These are phyloP conservation scores for Aspergillus egyptiacus DNA, from an alignment of 495 filamentous ascomycete species.

Conservation along the genomic window DNA sequence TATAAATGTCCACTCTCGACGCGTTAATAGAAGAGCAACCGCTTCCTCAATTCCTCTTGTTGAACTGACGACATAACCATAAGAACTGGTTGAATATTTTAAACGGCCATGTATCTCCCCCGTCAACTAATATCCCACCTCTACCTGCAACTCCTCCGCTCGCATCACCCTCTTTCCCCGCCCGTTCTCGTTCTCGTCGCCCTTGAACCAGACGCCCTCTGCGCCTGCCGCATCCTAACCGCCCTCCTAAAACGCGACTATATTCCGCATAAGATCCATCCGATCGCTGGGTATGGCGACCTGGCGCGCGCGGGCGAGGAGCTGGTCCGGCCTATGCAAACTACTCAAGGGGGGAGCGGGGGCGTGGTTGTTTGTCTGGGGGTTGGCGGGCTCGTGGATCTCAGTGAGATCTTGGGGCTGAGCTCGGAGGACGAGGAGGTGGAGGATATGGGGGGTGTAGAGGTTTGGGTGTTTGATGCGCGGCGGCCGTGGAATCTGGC, in stretches of 20 bases:
- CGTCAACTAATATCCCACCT: conserved; percentile 81
- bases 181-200: conserved; percentile 90
- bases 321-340: conserved; percentile 76
- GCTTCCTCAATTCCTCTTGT: background rate
- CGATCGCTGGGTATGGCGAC: conserved; percentile 87
- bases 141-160: conserved; percentile 77
- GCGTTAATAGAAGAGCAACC: background rate
- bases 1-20: conserved; percentile 5
- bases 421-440: conserved; percentile 47
- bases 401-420: conserved; percentile 67
- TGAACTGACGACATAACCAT: background rate
- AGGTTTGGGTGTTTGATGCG: conserved; percentile 92
- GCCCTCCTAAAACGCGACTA: conserved; percentile 90
- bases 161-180: conserved; percentile 75
- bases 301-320: conserved; percentile 70
- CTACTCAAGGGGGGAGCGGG: conserved; percentile 69
- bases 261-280: conserved; percentile 96
- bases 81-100: background rate
- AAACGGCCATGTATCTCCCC: conserved; percentile 79
- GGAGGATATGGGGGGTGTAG: conserved; percentile 65
- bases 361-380: conserved; percentile 89
- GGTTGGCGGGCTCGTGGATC: conserved; percentile 82
- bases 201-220: conserved; percentile 91
- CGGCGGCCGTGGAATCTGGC: conserved; percentile 89
- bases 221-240: conserved; percentile 90